Conservation (phyloP, 2,329 filamentous ascomycete species). For the Scedosporium minutisporum region DNA sequence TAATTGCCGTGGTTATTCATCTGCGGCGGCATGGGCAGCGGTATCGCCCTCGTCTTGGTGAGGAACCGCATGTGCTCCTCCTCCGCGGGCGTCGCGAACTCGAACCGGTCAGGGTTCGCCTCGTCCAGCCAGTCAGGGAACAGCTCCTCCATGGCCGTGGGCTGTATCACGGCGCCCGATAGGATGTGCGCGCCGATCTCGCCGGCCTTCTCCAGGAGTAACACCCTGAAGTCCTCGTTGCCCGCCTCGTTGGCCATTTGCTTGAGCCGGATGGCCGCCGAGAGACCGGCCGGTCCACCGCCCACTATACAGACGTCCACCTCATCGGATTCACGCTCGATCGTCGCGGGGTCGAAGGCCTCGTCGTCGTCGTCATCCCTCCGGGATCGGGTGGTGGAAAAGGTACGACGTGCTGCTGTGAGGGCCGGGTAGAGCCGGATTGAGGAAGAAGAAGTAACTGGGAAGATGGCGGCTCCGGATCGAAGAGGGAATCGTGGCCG, state of each 20-base stretch:
- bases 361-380: conserved; percentile 31
- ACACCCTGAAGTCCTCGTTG: conserved; percentile 89
- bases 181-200: conserved; percentile 92
- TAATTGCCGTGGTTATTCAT: conserved; percentile 99
- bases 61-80: conserved; percentile 89
- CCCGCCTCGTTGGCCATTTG: conserved; percentile 90
- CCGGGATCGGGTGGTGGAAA: conserved; percentile 23
- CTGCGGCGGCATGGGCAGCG: conserved; percentile 82
- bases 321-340: conserved; percentile 83
- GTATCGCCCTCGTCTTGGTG: conserved; percentile 68
- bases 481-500: conserved; percentile 13
- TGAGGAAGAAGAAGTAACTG: not conserved
- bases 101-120: conserved; percentile 79
- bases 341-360: conserved; percentile 52
- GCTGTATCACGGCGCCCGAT: conserved; percentile 91
- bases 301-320: conserved; percentile 97
- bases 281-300: conserved; percentile 87
- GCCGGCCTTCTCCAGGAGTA: conserved; percentile 89
- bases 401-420: conserved; percentile 19
- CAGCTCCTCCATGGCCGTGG: conserved; percentile 77
- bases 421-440: not conserved
- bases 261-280: conserved; percentile 88
- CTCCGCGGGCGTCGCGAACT: conserved; percentile 74
- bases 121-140: conserved; percentile 89
- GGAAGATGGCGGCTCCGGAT: conserved; percentile 5